A percentile compares a stretch with the other conserved stretches of the same genome.
Evolutionary conservation across 2,329 filamentous ascomycete species (phyloP).

Genomic region (Fusarium mangiferae): DNA sequence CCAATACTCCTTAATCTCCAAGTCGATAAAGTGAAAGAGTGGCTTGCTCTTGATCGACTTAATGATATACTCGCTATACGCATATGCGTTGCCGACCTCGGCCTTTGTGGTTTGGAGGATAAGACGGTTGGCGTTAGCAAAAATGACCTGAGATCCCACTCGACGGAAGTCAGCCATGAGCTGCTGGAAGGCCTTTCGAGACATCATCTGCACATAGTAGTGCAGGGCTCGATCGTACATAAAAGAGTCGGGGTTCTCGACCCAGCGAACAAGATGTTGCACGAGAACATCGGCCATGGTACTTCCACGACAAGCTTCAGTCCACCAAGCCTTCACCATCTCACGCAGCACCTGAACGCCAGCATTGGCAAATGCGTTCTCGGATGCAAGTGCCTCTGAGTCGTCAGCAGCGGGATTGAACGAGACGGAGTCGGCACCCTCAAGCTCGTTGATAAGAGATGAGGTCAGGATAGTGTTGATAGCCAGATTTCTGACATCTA

Average conservation of each 20-base stretch:
- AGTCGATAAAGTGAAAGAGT: slow-evolving; percentile 94
- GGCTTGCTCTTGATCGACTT: slow-evolving; percentile 97
- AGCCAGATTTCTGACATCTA: slow-evolving; percentile 91
- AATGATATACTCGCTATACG: slow-evolving; percentile 96
- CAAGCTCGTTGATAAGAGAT: slow-evolving; percentile 94
- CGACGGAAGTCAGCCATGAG: slow-evolving; percentile 96
- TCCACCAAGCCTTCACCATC: slow-evolving; percentile 99
- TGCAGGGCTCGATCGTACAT: slow-evolving; percentile 94
- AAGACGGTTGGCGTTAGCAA: slow-evolving; percentile 88
- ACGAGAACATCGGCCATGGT: slow-evolving; percentile 98
- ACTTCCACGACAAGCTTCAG: slow-evolving; percentile 88
- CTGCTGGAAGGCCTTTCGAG: slow-evolving; percentile 94
- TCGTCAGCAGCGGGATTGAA: slow-evolving; percentile 70
- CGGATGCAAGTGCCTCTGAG: slow-evolving; percentile 74
- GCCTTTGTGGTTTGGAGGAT: slow-evolving; percentile 95
- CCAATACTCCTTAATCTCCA: slow-evolving; percentile 99
- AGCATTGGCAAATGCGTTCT: slow-evolving; percentile 92
- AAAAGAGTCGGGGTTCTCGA: slow-evolving; percentile 91
- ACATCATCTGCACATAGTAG: slow-evolving; percentile 99
- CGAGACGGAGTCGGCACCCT: slow-evolving; percentile 86
- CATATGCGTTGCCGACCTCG: slow-evolving; percentile 95
- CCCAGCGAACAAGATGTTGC: slow-evolving; percentile 96
- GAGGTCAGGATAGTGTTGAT: slow-evolving; percentile 99
- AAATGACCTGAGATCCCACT: slow-evolving; percentile 95
- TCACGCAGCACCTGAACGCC: slow-evolving; percentile 91